Conservation (phyloP, 176 grass and related monocot genomes). For the Ensete glaucum region DNA sequence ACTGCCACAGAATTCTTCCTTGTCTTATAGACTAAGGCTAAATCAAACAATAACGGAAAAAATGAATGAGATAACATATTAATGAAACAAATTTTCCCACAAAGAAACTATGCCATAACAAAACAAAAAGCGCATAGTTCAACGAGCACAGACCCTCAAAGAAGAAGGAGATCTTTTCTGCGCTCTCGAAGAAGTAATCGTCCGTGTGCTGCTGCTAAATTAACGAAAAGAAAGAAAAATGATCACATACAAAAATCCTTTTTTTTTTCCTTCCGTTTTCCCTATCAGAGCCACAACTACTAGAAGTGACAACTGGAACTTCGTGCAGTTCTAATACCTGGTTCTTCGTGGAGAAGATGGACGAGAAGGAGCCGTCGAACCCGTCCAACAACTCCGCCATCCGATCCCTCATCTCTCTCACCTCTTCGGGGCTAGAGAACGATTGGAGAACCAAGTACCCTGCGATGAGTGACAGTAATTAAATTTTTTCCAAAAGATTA, state of each 20-base stretch:
- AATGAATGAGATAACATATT: no score
- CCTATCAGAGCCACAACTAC: background rate
- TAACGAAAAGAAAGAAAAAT: constrained; percentile 12
- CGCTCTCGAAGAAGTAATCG: constrained; percentile 80
- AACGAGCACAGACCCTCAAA: constrained; percentile 64
- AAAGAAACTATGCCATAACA: background rate
- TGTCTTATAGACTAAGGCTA: no score
- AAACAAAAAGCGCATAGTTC: background rate
- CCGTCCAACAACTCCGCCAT: constrained; percentile 59
- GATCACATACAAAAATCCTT: constrained; percentile 1
- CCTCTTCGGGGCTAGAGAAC: constrained; percentile 52
- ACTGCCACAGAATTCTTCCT: no score
- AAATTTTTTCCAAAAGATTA: background rate
- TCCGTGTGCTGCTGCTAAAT: constrained; percentile 62
- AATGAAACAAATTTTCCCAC: background rate
- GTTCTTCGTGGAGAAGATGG: constrained; percentile 82
- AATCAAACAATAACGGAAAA: no score
- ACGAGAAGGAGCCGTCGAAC: constrained; percentile 42
- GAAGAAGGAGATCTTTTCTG: constrained; percentile 94
- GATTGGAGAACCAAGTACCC: constrained; percentile 72
- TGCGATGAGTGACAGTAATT: constrained; percentile 26
- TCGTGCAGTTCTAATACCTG: constrained; percentile 28
- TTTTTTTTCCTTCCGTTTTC: background rate
- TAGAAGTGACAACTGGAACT: background rate
- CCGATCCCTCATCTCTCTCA: constrained; percentile 56